A percentile compares a stretch with the other conserved stretches of the same genome.
Conservation (phyloP, 2,329 filamentous ascomycete genomes). For the Hypocreales sp. region DNA sequence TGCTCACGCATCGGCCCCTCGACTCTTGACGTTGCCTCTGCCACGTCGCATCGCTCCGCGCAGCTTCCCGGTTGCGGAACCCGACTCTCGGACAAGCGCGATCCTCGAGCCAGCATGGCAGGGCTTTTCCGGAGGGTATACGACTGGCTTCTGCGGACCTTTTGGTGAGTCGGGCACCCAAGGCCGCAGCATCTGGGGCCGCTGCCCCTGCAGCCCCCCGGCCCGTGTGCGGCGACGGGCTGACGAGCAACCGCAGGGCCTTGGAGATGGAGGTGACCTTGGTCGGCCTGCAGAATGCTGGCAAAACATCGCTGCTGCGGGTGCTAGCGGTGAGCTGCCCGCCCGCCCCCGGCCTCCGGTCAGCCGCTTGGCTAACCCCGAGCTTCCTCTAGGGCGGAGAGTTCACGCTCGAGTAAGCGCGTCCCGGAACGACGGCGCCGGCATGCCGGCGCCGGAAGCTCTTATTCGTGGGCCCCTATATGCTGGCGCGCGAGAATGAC, state of each 20-base stretch:
- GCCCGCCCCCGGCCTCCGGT: neutral
- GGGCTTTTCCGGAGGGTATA: constrained; percentile 88
- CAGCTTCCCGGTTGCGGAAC: too few species aligned
- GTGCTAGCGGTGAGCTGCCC: constrained; percentile 71
- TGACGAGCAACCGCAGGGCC: constrained; percentile 44
- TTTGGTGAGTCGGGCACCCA: constrained; percentile 75
- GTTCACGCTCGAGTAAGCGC: constrained; percentile 90
- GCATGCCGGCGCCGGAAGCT: constrained; percentile 2
- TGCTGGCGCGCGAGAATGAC: neutral
- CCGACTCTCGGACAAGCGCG: too few species aligned
- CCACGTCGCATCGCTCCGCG: too few species aligned
- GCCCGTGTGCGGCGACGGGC: too few species aligned
- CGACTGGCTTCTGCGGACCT: constrained; percentile 94
- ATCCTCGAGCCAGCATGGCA: too few species aligned
- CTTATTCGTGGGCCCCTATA: constrained; percentile 1
- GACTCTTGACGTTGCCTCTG: too few species aligned
- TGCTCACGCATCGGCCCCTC: too few species aligned
- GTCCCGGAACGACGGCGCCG: constrained; percentile 2
- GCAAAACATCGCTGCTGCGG: constrained; percentile 87
- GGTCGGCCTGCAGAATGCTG: constrained; percentile 95
- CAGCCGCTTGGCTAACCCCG: constrained; percentile 7
- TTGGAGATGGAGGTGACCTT: constrained; percentile 99
- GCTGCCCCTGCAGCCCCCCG: too few species aligned
- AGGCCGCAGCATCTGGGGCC: too few species aligned
- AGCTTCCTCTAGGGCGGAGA: constrained; percentile 61